phyloP scores from a whole-genome alignment of 495 filamentous ascomycete species.

The Chlorociboria aeruginascens region DNA sequence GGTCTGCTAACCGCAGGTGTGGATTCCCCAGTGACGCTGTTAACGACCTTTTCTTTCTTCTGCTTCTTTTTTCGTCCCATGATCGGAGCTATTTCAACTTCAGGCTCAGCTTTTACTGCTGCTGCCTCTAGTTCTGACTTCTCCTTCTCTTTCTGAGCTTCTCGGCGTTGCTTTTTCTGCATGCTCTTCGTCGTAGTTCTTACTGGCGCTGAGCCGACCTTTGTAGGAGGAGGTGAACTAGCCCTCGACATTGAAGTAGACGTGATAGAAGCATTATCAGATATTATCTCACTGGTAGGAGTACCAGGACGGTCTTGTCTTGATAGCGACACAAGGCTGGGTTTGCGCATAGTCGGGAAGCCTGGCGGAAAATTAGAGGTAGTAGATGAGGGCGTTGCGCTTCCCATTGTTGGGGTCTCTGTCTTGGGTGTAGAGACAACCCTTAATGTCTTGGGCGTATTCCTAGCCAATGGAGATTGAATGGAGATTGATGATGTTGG shows the following conservation, averaged over 20 bases:
- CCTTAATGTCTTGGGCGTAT: constrained; percentile 46
- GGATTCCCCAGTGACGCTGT: constrained; percentile 26
- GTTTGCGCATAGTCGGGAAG: constrained; percentile 41
- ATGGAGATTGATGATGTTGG: constrained; percentile 30
- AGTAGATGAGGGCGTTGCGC: constrained; percentile 29
- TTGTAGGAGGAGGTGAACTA: constrained; percentile 63
- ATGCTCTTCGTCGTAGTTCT: constrained; percentile 81
- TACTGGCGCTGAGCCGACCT: constrained; percentile 65
- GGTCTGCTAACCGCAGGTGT: constrained; percentile 28
- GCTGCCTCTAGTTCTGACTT: constrained; percentile 32
- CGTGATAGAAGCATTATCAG: constrained; percentile 64
- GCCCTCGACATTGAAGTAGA: constrained; percentile 76
- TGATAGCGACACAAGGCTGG: constrained; percentile 38
- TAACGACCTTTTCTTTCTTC: constrained; percentile 51
- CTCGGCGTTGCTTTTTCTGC: constrained; percentile 75
- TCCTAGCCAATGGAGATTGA: constrained; percentile 32
- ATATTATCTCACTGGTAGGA: constrained; percentile 61
- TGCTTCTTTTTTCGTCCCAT: constrained; percentile 84
- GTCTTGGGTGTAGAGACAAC: constrained; percentile 62
- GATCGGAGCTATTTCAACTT: constrained; percentile 66
- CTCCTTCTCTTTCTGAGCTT: constrained; percentile 47
- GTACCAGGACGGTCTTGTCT: constrained; percentile 58
- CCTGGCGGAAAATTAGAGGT: constrained; percentile 23
- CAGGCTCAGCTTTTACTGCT: constrained; percentile 40
- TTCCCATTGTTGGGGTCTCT: constrained; percentile 39